Conservation (phyloP, 257 asterid species). For the Cinchona pubescens region DNA sequence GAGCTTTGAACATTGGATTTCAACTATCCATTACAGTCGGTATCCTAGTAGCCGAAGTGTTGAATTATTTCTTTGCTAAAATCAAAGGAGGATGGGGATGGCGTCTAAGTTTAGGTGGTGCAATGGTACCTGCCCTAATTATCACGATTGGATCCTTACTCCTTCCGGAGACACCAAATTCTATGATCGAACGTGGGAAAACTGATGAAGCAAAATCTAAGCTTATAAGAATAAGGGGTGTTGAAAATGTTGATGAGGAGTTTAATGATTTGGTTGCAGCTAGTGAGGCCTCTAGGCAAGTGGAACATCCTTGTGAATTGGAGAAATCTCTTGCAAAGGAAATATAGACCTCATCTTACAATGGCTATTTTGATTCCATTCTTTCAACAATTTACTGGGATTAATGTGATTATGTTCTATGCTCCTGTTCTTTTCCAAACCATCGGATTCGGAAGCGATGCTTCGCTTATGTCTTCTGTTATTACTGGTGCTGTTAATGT, state of each 20-base stretch:
- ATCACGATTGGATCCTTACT: slow-evolving; percentile 60
- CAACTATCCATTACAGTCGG: slow-evolving; percentile 57
- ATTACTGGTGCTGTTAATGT: slow-evolving; percentile 61
- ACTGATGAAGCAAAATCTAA: slow-evolving; percentile 45
- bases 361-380: slow-evolving; percentile 73
- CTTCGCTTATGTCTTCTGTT: slow-evolving; percentile 55
- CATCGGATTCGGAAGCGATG: slow-evolving; percentile 54
- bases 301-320: slow-evolving; percentile 76
- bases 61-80: slow-evolving; percentile 52
- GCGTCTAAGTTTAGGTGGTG: slow-evolving; percentile 83
- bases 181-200: slow-evolving; percentile 70
- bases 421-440: slow-evolving; percentile 79
- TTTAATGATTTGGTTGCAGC: slow-evolving; percentile 64
- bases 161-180: slow-evolving; percentile 88
- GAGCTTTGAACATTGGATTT: slow-evolving; percentile 56
- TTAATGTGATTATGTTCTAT: slow-evolving; percentile 72
- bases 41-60: slow-evolving; percentile 41
- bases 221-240: slow-evolving; percentile 54
- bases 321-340: slow-evolving; percentile 56
- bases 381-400: slow-evolving; percentile 82
- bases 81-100: slow-evolving; percentile 66
- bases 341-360: slow-evolving; percentile 71
- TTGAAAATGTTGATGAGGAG: slow-evolving; percentile 57
- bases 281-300: slow-evolving; percentile 55
- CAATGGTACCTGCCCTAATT: slow-evolving; percentile 73